Evolutionary conservation across 2,329 filamentous ascomycete species (phyloP).

Genomic region (Colletotrichum sp.): DNA sequence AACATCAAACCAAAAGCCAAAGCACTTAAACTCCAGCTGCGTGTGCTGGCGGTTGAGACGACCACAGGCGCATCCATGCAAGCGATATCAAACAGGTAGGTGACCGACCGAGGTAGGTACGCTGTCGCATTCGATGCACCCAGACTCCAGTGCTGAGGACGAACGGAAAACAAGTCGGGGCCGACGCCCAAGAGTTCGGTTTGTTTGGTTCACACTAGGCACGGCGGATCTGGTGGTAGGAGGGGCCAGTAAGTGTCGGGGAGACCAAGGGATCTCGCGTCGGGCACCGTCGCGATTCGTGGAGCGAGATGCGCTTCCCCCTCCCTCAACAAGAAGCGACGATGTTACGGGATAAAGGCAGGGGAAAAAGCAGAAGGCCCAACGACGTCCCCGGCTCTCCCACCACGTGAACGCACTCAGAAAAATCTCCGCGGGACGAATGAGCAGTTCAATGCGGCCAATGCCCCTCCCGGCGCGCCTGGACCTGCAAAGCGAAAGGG

Average conservation of each 20-base stretch:
- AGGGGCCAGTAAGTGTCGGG: neutral
- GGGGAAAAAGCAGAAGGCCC: neutral
- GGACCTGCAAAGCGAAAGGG: conserved; percentile 1
- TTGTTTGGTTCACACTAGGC: neutral
- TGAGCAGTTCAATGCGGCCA: neutral
- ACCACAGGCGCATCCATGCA: neutral
- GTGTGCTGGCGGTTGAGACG: neutral
- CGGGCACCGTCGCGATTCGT: conserved; percentile 12
- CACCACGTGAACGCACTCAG: conserved; percentile 12
- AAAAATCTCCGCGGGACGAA: neutral
- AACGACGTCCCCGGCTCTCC: neutral
- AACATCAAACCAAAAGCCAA: neutral
- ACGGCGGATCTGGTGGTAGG: neutral
- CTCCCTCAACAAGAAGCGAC: neutral
- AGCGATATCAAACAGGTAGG: neutral
- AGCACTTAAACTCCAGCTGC: neutral
- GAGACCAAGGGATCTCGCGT: neutral
- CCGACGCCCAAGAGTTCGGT: neutral
- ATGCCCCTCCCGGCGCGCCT: conserved; percentile 14
- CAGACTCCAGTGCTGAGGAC: neutral
- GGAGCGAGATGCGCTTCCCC: conserved; percentile 1
- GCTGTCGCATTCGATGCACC: neutral
- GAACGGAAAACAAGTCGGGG: neutral
- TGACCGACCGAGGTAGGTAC: neutral
- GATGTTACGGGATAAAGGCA: neutral